Evolutionary conservation across 371 early-diverging fungal species (phyloP).

Genomic region (Actinomucor elegans): DNA sequence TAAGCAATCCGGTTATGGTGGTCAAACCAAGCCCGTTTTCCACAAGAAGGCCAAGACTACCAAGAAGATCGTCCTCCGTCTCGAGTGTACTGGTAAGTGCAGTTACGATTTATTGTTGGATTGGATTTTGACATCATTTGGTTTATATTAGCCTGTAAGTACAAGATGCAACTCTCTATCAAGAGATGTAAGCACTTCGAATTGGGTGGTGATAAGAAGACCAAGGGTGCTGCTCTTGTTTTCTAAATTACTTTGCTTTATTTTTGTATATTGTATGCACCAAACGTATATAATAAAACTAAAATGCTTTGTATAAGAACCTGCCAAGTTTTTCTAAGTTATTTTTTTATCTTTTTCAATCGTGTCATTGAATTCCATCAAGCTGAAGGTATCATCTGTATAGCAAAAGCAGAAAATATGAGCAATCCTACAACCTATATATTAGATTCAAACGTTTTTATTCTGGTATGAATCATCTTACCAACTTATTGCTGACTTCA

Average conservation of each 20-base stretch:
- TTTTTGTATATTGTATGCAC: neutral
- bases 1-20: slow-evolving; percentile 97
- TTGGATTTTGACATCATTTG: neutral
- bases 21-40: slow-evolving; percentile 99
- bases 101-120: neutral
- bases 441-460: neutral
- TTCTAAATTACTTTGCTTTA: slow-evolving; percentile 54
- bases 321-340: neutral
- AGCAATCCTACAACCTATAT: neutral
- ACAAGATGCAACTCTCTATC: slow-evolving; percentile 92
- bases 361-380: neutral
- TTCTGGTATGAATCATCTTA: neutral
- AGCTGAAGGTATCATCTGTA: neutral
- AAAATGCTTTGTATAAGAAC: neutral
- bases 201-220: slow-evolving; percentile 99
- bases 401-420: slow-evolving; percentile 4
- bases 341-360: neutral
- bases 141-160: slow-evolving; percentile 79
- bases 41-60: slow-evolving; percentile 97
- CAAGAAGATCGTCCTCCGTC: slow-evolving; percentile 99
- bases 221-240: slow-evolving; percentile 73
- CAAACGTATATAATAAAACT: neutral
- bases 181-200: slow-evolving; percentile 99
- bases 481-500: neutral
- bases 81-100: slow-evolving; percentile 85